phyloP scores from a whole-genome alignment of 192 early-diverging fungal species.

The Gigaspora rosea region DNA sequence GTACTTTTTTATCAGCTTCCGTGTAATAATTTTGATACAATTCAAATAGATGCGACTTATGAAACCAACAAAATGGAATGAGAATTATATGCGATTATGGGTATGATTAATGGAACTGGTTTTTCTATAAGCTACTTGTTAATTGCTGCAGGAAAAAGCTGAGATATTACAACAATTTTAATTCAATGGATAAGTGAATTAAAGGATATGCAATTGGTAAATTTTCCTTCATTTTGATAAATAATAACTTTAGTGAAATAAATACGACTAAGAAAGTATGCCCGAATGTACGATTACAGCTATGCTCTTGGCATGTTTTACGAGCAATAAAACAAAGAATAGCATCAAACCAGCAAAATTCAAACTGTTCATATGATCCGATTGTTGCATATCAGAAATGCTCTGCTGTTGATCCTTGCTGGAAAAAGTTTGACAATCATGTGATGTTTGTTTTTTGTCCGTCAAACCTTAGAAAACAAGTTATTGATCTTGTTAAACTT shows the following conservation, averaged over 20 bases:
- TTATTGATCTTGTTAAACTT: not conserved
- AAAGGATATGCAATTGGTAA: not conserved
- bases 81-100: constrained; percentile 15
- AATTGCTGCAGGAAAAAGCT: not conserved
- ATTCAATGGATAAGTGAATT: not conserved
- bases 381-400: not conserved
- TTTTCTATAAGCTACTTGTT: constrained; percentile 16
- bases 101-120: constrained; percentile 9
- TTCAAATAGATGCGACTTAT: constrained; percentile 12
- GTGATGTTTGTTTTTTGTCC: not conserved
- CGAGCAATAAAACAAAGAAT: not conserved
- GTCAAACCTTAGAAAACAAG: too few relatives aligned
- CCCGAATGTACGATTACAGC: not conserved
- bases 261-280: constrained; percentile 13
- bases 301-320: constrained; percentile 10
- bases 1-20: not conserved
- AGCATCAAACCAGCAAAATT: too few relatives aligned
- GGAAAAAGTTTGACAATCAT: not conserved
- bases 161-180: not conserved
- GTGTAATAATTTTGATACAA: constrained; percentile 1
- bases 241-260: constrained; percentile 8
- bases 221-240: not conserved
- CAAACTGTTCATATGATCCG: not conserved
- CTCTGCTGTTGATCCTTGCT: not conserved
- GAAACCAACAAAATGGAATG: not conserved